phyloP scores from a whole-genome alignment of 495 filamentous ascomycete genomes.

The Sordaria brevicollis region DNA sequence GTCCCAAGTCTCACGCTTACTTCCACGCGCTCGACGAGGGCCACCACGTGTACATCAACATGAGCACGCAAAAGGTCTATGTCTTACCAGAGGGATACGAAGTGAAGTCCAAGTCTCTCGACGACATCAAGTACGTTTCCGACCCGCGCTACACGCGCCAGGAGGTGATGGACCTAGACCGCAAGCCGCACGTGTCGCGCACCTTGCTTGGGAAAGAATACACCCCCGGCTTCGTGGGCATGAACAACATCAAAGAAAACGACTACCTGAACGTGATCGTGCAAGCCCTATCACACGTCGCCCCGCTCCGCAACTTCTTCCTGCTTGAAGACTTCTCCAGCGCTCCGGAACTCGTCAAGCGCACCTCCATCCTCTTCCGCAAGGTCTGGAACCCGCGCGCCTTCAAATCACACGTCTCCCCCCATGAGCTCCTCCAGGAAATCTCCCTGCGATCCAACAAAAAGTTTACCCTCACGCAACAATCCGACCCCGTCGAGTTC shows the following conservation, averaged over 20 bases:
- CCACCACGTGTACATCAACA: slow-evolving; percentile 97
- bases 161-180: slow-evolving; percentile 73
- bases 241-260: slow-evolving; percentile 99
- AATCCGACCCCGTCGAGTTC: slow-evolving; percentile 94
- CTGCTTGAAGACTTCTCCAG: slow-evolving; percentile 67
- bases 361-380: slow-evolving; percentile 81
- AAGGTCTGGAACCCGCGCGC: slow-evolving; percentile 98
- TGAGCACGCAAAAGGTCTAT: slow-evolving; percentile 89
- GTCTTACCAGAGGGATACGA: slow-evolving; percentile 97
- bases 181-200: slow-evolving; percentile 60
- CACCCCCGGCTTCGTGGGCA: slow-evolving; percentile 87
- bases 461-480: slow-evolving; percentile 79
- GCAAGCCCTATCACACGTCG: slow-evolving; percentile 85
- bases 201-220: slow-evolving; percentile 77
- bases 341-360: slow-evolving; percentile 51
- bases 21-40: slow-evolving; percentile 91
- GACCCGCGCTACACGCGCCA: slow-evolving; percentile 76
- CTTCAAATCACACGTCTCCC: slow-evolving; percentile 94
- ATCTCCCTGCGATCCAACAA: slow-evolving; percentile 84
- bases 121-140: slow-evolving; percentile 97
- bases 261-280: slow-evolving; percentile 96
- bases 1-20: slow-evolving; percentile 91
- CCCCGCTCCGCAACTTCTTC: slow-evolving; percentile 85
- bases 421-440: slow-evolving; percentile 93
- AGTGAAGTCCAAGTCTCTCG: slow-evolving; percentile 86